Evolutionary conservation across 2,329 filamentous ascomycete species (phyloP).

Genomic region (Penicillium olsonii): DNA sequence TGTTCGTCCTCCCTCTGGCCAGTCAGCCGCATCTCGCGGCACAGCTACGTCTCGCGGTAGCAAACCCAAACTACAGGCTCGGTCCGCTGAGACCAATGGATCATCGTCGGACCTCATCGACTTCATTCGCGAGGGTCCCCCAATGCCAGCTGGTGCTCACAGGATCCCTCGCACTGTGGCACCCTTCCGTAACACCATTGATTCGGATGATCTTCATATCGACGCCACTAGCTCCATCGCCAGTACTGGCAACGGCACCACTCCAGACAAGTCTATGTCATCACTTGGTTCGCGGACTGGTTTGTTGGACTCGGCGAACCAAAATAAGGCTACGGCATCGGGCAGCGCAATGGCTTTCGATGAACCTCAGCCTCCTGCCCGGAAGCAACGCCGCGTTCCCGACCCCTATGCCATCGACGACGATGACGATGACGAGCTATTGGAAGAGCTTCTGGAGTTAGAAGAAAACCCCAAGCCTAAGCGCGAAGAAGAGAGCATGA

Average conservation of each 20-base stretch:
- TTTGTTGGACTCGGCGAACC: constrained; percentile 53
- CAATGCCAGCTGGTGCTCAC: constrained; percentile 60
- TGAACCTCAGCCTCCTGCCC: constrained; percentile 52
- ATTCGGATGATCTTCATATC: constrained; percentile 70
- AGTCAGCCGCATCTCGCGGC: constrained; percentile 18
- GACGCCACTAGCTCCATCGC: constrained; percentile 39
- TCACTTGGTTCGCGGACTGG: constrained; percentile 75
- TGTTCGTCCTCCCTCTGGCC: constrained; percentile 15
- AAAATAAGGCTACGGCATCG: constrained; percentile 18
- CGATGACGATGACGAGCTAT: constrained; percentile 63
- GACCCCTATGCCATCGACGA: constrained; percentile 92
- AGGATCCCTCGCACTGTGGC: constrained; percentile 81
- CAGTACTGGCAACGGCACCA: constrained; percentile 55
- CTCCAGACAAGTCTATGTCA: constrained; percentile 49
- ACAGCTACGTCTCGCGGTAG: constrained; percentile 23
- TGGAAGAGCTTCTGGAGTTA: constrained; percentile 34
- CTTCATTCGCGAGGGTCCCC: constrained; percentile 87
- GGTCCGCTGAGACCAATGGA: constrained; percentile 65
- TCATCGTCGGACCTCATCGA: constrained; percentile 85
- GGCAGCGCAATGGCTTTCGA: constrained; percentile 12
- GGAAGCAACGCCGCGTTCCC: constrained; percentile 74
- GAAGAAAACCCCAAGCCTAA: constrained; percentile 30
- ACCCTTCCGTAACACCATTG: constrained; percentile 81
- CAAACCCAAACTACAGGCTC: constrained; percentile 64
- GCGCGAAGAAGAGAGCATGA: constrained; percentile 49